Evolutionary conservation across 257 asterid genomes (phyloP).

Genomic region (Euphrasia confusa): DNA sequence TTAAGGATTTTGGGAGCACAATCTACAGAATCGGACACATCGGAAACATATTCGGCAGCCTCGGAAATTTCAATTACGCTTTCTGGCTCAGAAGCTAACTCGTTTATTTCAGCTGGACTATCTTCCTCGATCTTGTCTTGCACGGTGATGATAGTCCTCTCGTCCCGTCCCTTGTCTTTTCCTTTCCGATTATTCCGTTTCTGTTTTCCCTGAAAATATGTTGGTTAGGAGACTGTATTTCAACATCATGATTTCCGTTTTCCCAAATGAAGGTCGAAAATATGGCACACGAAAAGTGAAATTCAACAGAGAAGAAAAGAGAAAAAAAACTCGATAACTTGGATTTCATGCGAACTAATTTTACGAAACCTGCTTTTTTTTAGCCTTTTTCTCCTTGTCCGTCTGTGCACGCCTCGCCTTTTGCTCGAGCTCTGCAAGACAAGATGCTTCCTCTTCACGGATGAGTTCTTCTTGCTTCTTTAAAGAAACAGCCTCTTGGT

Average conservation of each 20-base stretch:
- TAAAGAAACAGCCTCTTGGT: conserved; percentile 76
- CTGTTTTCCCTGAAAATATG: conserved; percentile 58
- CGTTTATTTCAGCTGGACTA: conserved; percentile 7
- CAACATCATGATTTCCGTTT: neutral
- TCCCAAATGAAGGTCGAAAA: too few relatives aligned
- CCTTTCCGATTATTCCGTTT: conserved; percentile 65
- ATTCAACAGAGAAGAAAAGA: neutral
- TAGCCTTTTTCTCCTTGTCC: conserved; percentile 62
- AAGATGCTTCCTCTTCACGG: conserved; percentile 80
- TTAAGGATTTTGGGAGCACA: conserved; percentile 41
- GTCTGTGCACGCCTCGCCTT: conserved; percentile 54
- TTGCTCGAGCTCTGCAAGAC: conserved; percentile 66
- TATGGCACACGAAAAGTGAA: neutral
- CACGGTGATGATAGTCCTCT: conserved; percentile 27
- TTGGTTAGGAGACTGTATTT: neutral
- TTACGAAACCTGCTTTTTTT: conserved; percentile 45
- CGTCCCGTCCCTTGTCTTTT: conserved; percentile 67
- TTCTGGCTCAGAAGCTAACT: conserved; percentile 22
- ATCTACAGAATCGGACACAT: conserved; percentile 74
- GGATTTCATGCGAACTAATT: conserved; percentile 2
- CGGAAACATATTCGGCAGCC: conserved; percentile 63
- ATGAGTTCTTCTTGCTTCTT: conserved; percentile 87
- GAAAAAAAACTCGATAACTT: neutral
- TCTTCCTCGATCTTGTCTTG: conserved; percentile 44
- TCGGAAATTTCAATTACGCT: conserved; percentile 41